These are phyloP conservation scores for Nicotiana attenuata DNA, from an alignment of 257 asterid genomes.

Conservation along the genomic window DNA sequence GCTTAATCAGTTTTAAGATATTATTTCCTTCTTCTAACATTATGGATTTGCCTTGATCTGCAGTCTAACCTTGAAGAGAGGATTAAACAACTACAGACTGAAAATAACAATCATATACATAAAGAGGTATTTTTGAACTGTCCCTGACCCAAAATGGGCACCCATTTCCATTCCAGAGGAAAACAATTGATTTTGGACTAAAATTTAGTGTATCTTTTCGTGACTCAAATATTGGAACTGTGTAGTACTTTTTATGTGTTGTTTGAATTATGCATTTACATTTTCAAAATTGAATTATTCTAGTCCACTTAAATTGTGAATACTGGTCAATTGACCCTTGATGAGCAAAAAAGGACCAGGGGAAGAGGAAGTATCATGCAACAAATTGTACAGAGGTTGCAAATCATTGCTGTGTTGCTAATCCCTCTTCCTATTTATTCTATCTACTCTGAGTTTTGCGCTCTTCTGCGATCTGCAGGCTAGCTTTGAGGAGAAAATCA, in stretches of 20 bases:
- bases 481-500: constrained; percentile 32
- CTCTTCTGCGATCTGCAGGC: constrained; percentile 12
- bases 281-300: background rate
- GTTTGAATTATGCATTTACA: constrained; percentile 5
- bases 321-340: background rate
- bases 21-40: background rate
- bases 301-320: background rate
- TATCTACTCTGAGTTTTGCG: background rate
- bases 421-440: background rate
- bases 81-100: constrained; percentile 37
- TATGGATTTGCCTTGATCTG: background rate
- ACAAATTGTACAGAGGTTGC: background rate
- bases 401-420: background rate
- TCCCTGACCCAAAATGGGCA: constrained; percentile 7
- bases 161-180: background rate
- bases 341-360: background rate
- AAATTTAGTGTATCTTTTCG: background rate
- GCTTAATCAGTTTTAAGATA: background rate
- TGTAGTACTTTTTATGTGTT: background rate
- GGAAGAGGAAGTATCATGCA: background rate
- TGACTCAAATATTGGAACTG: background rate
- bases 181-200: background rate
- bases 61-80: constrained; percentile 43
- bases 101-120: constrained; percentile 30
- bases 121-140: constrained; percentile 38